These are phyloP conservation scores for Kazachstania martiniae DNA, from an alignment of 805 yeast species.

Conservation along the genomic window DNA sequence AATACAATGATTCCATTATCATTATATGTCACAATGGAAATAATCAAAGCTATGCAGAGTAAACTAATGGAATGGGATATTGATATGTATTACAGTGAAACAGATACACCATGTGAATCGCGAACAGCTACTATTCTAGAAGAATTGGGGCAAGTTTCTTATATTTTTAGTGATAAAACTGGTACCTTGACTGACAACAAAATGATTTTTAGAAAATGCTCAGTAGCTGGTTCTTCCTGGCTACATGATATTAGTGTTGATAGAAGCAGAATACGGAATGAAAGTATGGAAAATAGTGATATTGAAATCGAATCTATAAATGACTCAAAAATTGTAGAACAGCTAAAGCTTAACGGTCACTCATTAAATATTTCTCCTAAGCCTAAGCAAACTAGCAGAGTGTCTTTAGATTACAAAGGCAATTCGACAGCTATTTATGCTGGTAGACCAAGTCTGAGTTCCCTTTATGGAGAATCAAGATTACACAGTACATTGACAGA, in stretches of 20 bases:
- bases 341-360: not conserved
- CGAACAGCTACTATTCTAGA: constrained; percentile 92
- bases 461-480: constrained; percentile 18
- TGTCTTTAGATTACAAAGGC: constrained; percentile 34
- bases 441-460: constrained; percentile 52
- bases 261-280: constrained; percentile 12
- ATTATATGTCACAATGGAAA: constrained; percentile 91
- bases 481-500: constrained; percentile 1
- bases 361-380: no score
- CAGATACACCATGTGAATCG: constrained; percentile 88
- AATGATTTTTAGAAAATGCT: constrained; percentile 84
- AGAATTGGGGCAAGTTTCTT: constrained; percentile 93
- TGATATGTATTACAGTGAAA: constrained; percentile 81
- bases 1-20: constrained; percentile 93
- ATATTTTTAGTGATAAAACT: constrained; percentile 90
- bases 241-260: constrained; percentile 53
- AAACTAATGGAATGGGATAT: constrained; percentile 76
- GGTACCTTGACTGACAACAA: constrained; percentile 93
- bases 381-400: constrained; percentile 8
- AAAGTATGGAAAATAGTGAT: not conserved
- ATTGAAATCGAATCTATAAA: not conserved
- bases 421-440: constrained; percentile 31
- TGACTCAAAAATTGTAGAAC: not conserved
- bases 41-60: constrained; percentile 82
- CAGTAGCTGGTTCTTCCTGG: constrained; percentile 87